Conservation (phyloP, 805 yeast species). For the Suhomyces kilbournensis region DNA sequence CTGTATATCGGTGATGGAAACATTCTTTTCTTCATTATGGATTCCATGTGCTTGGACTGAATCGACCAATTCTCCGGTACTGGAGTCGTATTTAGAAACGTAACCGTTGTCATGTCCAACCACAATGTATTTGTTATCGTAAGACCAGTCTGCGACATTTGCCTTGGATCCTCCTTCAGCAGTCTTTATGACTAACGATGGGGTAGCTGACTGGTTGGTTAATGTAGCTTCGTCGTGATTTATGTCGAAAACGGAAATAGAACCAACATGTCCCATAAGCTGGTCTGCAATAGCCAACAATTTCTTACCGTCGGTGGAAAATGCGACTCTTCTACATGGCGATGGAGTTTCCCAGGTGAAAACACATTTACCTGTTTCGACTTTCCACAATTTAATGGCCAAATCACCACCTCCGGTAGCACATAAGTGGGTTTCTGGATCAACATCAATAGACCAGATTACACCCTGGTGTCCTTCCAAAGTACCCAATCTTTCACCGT, state of each 20-base stretch:
- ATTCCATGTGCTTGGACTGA: slow-evolving; percentile 69
- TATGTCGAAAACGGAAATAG: slow-evolving; percentile 65
- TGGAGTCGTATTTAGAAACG: slow-evolving; percentile 74
- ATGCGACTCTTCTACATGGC: slow-evolving; percentile 89
- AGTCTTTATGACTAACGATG: slow-evolving; percentile 58
- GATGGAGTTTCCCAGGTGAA: slow-evolving; percentile 72
- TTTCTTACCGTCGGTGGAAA: slow-evolving; percentile 67
- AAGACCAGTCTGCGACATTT: slow-evolving; percentile 85
- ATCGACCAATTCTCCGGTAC: slow-evolving; percentile 66
- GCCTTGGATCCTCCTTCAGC: slow-evolving; percentile 58
- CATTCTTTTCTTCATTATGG: slow-evolving; percentile 43
- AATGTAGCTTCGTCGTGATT: slow-evolving; percentile 40
- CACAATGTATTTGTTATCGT: slow-evolving; percentile 67
- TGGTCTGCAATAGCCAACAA: slow-evolving; percentile 81
- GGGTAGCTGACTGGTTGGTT: slow-evolving; percentile 49
- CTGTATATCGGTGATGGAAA: slow-evolving; percentile 78
- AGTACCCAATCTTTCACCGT: slow-evolving; percentile 97
- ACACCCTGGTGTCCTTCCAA: slow-evolving; percentile 84
- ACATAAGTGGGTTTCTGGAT: slow-evolving; percentile 60
- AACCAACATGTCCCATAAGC: slow-evolving; percentile 86
- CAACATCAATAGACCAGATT: slow-evolving; percentile 90
- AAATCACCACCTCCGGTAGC: slow-evolving; percentile 92
- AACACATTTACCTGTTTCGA: slow-evolving; percentile 70
- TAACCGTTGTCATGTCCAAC: slow-evolving; percentile 88
- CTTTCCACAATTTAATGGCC: slow-evolving; percentile 80